Evolutionary conservation across 2,329 filamentous ascomycete species (phyloP), one percentile per base, ranked within the genome.

Genomic region (Fonsecaea nubica): DNA sequence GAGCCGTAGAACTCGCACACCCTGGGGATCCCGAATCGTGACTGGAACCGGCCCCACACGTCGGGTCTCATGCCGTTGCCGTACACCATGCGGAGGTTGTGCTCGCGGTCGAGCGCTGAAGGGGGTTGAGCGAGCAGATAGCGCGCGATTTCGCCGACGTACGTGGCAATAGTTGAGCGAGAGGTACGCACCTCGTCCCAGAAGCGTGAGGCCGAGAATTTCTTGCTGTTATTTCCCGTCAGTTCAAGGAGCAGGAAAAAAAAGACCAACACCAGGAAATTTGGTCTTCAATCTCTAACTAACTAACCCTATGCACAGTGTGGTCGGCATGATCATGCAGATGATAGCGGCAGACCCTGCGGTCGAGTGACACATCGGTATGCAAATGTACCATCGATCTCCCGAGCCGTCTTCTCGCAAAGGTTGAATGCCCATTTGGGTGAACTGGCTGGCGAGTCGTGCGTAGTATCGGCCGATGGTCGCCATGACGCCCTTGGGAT

Each of bases 1-100:
- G 88, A 90, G 75, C 89, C 90, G 82, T 92, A 93, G 78, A 93
- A 92, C 76, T 93, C 91, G 66, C 80, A 81, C 1, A 93, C 86
- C 32, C 84, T 82, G 79, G 74, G 54, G 3, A 81, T 71, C 15
- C 75, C 76, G 66, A 76, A 77, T 2, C 75, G 65, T 36, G 74
- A 66, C 25, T 73, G 77, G 74, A 83, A 83, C 36, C 75, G 77
- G 42, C 80, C 77, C 81, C 81, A 83, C 50, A 83, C 80, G 58
- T 83, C 81, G 0, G 73, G 76, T 1, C 81, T 76, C 6, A 84
- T 71, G 1, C 82, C 82, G 58, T 84, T 84, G 0, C 82, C 82
- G 15, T 70, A 69, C 2, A 80, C 81, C 0, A 81, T 77, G 25
- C 79, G 79, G 65, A 80, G 80, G 4, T 75, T 71, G 68, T 84